Evolutionary conservation across 371 early-diverging fungal genomes (phyloP), one percentile per base, ranked within the genome.

Genomic region (Mortierella sp.): DNA sequence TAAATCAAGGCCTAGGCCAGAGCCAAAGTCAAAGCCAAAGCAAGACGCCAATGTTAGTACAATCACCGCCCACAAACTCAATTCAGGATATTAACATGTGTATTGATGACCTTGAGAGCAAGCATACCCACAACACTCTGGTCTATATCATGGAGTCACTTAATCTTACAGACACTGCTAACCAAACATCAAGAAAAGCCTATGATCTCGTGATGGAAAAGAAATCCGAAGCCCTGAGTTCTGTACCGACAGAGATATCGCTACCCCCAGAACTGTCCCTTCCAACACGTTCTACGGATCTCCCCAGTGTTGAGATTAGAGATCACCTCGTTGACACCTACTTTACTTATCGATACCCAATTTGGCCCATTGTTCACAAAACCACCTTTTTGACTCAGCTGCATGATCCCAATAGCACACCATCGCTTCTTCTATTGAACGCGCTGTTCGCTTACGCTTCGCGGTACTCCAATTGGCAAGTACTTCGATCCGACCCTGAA

Each of bases 311-410:
- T 43, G 81, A 80, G 53, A 80, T 80, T 52, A 64, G 81, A 32
- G 81, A 80, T 43, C 81, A 80, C 59, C 72, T 80, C 33, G 81
- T 80, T 38, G 76, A 75, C 47, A 75, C 81, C 11, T 80, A 80
- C 61, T 80, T 80, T 21, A 80, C 81, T 3, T 80, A 80, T 48
- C 75, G 81, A 57, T 80, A 80, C 58, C 81, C 81, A 15, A 60
- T 80, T 52, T 80, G 81, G 74, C 84, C 84, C 28, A 75, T 84
- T 47, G 65, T 84, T 45, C 84, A 84, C 79, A 82, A 75, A 63
- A 78, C 65, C 47, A 78, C 73, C 55, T 84, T 84, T 43, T 41
- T 84, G 32, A 63, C 58, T 21, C 79, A 77, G 60, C 52, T 84
- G 22, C 77, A 83, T 48, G 84, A 84, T 45, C 82, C 82, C 41